Evolutionary conservation across 106 monocot species (phyloP), one percentile per base, ranked within the genome.

Genomic region (Amphibolis antarctica): DNA sequence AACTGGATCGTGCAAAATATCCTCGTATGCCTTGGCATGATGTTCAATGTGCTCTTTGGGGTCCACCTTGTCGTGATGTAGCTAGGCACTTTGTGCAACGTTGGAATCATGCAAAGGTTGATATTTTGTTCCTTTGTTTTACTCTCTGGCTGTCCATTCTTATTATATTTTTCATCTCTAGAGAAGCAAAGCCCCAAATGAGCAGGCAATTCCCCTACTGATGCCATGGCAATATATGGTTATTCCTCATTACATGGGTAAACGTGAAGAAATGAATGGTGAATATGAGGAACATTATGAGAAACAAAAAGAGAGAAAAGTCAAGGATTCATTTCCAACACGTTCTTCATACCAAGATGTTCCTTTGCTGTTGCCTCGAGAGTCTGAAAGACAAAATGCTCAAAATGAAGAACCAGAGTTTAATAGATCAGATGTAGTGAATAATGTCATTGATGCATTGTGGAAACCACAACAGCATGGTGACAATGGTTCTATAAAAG

Each of bases 21-120:
- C 90, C 98, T 69, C 84, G 98, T 30, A 91, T 98, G 98, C 98
- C 98, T 60, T 98, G 98, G 98, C 91, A 98, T 80, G 98, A 98
- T 83, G 87, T 91, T 42, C 98, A 98, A 10, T 98, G 90, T 76
- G 98, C 87, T 55, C 75, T 98, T 9, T 98, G 91, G 90, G 98
- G 98, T 28, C 98, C 98, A 54, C 81, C 98, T 62, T 98, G 91
- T 53, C 80, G 80, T 72, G 98, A 98, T 75, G 83, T 91, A 26
- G 98, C 98, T 52, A 85, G 98, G 46, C 98, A 98, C 68, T 98
- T 98, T 75, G 87, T 98, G 49, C 91, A 91, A 60, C 77, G 98
- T 14, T 98, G 98, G 98, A 98, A 98, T 64, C 79, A 82, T 81
- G 90, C 98, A 46, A 98, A 98, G 91, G 98, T 98, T 73, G 10